These are phyloP conservation scores for Neonectria sp. DNA, from an alignment of 2,329 filamentous ascomycete species.

Conservation along the genomic window DNA sequence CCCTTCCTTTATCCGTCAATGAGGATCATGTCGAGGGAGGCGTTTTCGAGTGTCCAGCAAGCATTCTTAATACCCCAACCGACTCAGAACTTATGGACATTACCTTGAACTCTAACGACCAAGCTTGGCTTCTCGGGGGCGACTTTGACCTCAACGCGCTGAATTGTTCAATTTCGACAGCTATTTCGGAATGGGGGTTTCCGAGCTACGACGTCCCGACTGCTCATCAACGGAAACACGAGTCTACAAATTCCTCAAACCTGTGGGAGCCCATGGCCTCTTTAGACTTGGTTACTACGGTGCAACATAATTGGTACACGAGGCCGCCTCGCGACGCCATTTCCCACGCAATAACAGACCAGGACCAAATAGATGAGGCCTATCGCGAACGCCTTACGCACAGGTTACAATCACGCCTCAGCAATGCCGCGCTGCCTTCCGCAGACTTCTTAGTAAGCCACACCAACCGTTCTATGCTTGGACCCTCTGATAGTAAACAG, in stretches of 20 bases:
- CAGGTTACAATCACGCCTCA: slow-evolving; percentile 19
- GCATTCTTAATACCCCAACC: background rate
- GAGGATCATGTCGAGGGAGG: background rate
- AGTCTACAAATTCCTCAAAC: background rate
- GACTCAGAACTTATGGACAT: slow-evolving; percentile 7
- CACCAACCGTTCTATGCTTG: background rate
- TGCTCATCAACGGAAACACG: background rate
- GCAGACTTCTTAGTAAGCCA: slow-evolving; percentile 34
- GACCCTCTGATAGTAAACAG: slow-evolving; percentile 19
- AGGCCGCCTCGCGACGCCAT: too few species aligned
- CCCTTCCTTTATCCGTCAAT: too few species aligned
- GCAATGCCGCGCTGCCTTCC: slow-evolving; percentile 30
- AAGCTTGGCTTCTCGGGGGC: slow-evolving; percentile 6
- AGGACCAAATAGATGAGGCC: slow-evolving; percentile 25
- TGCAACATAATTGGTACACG: slow-evolving; percentile 8
- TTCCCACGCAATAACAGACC: too few species aligned
- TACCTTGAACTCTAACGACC: background rate
- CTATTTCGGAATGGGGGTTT: background rate
- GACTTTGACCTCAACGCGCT: slow-evolving; percentile 7
- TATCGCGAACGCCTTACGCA: slow-evolving; percentile 27
- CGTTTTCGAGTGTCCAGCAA: background rate
- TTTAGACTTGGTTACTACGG: background rate
- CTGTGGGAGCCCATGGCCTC: background rate
- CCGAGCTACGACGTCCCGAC: background rate
- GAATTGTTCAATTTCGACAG: slow-evolving; percentile 2